These are phyloP conservation scores for Naematelia aurantialba DNA, from an alignment of 768 basidiomycete species.

Conservation along the genomic window DNA sequence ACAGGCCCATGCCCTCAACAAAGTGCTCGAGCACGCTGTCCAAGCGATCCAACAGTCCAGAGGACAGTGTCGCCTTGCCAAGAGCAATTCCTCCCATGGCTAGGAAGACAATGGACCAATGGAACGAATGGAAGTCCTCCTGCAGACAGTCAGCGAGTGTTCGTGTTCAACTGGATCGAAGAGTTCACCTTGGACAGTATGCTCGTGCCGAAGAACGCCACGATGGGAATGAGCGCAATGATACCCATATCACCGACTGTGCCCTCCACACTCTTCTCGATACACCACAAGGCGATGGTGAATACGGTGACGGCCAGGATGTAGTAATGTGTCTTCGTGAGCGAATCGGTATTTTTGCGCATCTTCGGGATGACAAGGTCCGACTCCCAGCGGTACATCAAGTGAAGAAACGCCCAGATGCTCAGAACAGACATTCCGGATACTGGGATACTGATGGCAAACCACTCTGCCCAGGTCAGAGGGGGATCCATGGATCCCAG, in stretches of 20 bases:
- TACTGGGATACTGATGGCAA: constrained; percentile 87
- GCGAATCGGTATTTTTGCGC: constrained; percentile 72
- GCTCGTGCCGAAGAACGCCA: constrained; percentile 90
- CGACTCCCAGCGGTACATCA: constrained; percentile 67
- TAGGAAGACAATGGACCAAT: constrained; percentile 44
- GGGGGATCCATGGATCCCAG: constrained; percentile 77
- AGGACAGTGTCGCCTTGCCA: constrained; percentile 85
- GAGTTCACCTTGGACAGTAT: constrained; percentile 79
- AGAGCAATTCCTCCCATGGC: constrained; percentile 90
- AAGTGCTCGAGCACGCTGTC: constrained; percentile 57
- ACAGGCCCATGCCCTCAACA: constrained; percentile 63
- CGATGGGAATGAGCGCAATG: constrained; percentile 86
- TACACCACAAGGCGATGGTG: constrained; percentile 87
- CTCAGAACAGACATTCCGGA: constrained; percentile 76
- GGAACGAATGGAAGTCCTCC: constrained; percentile 53
- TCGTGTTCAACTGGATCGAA: not conserved
- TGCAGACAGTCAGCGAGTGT: constrained; percentile 9
- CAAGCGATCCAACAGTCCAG: constrained; percentile 78
- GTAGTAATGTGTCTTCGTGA: constrained; percentile 83
- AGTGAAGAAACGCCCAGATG: constrained; percentile 86
- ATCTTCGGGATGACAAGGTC: constrained; percentile 76
- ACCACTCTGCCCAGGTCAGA: constrained; percentile 88
- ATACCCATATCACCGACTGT: constrained; percentile 94
- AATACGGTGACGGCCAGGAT: constrained; percentile 74
- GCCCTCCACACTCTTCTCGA: constrained; percentile 71